Evolutionary conservation across 2,329 filamentous ascomycete species (phyloP), one percentile per base, ranked within the genome.

Genomic region (Microascus cirrosus): DNA sequence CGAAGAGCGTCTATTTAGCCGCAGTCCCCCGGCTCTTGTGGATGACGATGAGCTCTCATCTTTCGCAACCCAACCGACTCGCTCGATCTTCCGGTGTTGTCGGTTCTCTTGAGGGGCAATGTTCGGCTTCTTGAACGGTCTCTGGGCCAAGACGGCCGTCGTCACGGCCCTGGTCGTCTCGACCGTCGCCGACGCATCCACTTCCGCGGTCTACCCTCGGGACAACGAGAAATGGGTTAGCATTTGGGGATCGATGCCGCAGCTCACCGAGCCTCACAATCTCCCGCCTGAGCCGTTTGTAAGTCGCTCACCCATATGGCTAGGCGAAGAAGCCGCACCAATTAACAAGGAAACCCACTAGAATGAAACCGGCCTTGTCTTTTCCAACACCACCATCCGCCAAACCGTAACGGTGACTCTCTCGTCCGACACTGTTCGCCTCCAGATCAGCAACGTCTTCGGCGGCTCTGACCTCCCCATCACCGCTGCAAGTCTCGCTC

Each of bases 211-310:
- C 11, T 22, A 25, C 39, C 45, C 55, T 7, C 48, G 48, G 48
- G 61, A 61, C n/a, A 62, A 63, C 48, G 62, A 74, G 53, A 77
- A 80, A 61, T 86, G 83, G 83, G 74, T 85, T 15, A 77, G 80
- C 61, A 79, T 80, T 13, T 86, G 82, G 82, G 77, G 79, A 0
- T 69, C 79, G 2, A 85, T 85, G 82, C 82, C 82, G 0, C 82
- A 85, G 65, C 70, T 84, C 59, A 80, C 78, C 1, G 83, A 86
- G 67, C 76, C 76, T 1, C 70, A 69, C 7, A 85, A 86, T 62
- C 68, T 86, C 2, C 83, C 83, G 18, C 76, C 77, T 1, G 64
- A 73, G 3, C 79, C 80, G 32, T 86, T 81, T 67, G 78, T 78
- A 68, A 66, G 74, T 70, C 34, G 12, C 22, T 45, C 39, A n/a